Conservation (phyloP, 2,329 filamentous ascomycete species). For the Scytalidium sp. region DNA sequence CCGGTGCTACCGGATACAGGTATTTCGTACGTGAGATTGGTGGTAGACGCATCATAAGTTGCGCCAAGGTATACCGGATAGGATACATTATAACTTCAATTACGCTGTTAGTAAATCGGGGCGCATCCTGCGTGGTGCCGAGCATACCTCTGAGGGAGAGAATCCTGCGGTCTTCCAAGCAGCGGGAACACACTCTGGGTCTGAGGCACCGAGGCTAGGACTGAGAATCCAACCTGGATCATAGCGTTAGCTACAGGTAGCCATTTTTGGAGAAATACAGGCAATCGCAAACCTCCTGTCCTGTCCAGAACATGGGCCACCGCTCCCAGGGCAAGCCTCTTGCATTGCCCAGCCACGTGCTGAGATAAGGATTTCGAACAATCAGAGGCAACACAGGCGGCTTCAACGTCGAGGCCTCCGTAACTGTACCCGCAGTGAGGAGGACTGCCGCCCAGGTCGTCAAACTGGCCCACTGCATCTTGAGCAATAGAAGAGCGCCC, state of each 20-base stretch:
- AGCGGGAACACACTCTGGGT: conserved; percentile 61
- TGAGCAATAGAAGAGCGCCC: conserved; percentile 1
- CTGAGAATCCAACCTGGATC: conserved; percentile 54
- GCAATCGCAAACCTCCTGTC: conserved; percentile 48
- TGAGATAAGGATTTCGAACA: conserved; percentile 59
- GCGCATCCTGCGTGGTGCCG: background rate
- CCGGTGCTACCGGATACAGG: conserved; percentile 37
- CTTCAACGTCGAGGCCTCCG: conserved; percentile 48
- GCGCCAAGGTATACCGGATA: conserved; percentile 58
- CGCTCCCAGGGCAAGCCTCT: conserved; percentile 73
- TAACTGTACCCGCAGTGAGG: conserved; percentile 17
- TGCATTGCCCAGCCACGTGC: conserved; percentile 62
- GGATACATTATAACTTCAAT: conserved; percentile 52
- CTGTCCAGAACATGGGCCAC: conserved; percentile 87
- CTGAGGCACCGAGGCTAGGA: conserved; percentile 60
- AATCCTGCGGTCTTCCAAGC: conserved; percentile 64
- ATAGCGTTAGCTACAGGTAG: conserved; percentile 2
- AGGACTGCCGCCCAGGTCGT: conserved; percentile 23
- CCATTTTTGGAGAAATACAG: too few relatives aligned
- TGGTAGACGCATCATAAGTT: conserved; percentile 67
- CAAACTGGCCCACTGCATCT: conserved; percentile 27
- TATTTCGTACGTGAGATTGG: conserved; percentile 64
- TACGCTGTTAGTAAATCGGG: conserved; percentile 3
- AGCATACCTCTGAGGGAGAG: conserved; percentile 37
- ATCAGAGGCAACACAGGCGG: conserved; percentile 55